Conservation (phyloP, 2,329 filamentous ascomycete species). For the Immersiporthe knoxdaviesiana region DNA sequence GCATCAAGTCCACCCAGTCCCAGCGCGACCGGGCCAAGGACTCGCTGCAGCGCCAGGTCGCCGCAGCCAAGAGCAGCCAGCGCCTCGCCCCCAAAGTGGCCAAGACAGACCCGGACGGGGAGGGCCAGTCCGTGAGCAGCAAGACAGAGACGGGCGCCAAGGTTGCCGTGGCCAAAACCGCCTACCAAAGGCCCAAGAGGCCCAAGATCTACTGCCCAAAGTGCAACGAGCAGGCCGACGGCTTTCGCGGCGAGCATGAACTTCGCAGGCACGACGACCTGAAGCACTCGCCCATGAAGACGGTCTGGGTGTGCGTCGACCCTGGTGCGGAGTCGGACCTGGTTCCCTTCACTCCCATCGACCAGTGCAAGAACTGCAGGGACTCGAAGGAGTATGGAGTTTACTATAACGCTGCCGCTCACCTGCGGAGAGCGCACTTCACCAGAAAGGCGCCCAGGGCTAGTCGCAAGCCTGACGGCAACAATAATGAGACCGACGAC, state of each 20-base stretch:
- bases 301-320: constrained; percentile 63
- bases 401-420: constrained; percentile 94
- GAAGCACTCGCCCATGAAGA: constrained; percentile 63
- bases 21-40: constrained; percentile 52
- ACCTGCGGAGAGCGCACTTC: constrained; percentile 87
- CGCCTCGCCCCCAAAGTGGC: constrained; percentile 51
- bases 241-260: constrained; percentile 87
- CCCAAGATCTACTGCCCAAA: constrained; percentile 71
- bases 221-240: constrained; percentile 74
- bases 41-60: constrained; percentile 51
- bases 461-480: constrained; percentile 35
- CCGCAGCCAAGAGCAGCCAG: constrained; percentile 33
- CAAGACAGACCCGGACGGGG: constrained; percentile 32
- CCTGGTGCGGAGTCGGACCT: constrained; percentile 51
- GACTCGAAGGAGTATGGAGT: constrained; percentile 80
- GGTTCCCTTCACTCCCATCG: constrained; percentile 65
- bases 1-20: constrained; percentile 50
- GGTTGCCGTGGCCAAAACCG: constrained; percentile 46
- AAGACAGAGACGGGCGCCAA: constrained; percentile 47
- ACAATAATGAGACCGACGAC: constrained; percentile 16
- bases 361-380: constrained; percentile 82
- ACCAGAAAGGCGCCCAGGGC: constrained; percentile 60
- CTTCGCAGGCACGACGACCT: constrained; percentile 67
- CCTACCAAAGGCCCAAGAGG: constrained; percentile 66
- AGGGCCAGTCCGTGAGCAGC: constrained; percentile 30